These are phyloP conservation scores for Komagataea norvegica DNA, from an alignment of 1,139 yeast species.

Conservation along the genomic window DNA sequence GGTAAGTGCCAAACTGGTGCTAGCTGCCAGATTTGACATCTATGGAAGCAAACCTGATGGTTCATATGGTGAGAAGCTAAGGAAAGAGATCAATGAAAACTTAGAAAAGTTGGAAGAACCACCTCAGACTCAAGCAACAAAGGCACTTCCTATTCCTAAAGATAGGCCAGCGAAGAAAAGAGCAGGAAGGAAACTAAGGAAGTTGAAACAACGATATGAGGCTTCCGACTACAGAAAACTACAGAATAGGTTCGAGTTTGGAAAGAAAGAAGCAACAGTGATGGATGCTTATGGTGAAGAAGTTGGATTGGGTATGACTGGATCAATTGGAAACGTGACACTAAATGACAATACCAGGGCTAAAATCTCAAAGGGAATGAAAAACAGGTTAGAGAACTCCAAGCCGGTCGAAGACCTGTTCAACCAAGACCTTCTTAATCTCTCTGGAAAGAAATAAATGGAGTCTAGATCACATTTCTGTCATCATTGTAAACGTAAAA, in stretches of 20 bases:
- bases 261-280: slow-evolving; percentile 60
- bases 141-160: slow-evolving; percentile 80
- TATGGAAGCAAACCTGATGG: slow-evolving; percentile 44
- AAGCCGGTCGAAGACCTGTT: slow-evolving; percentile 14
- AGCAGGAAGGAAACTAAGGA: slow-evolving; percentile 79
- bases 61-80: slow-evolving; percentile 52
- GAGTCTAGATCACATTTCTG: background rate
- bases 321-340: slow-evolving; percentile 23
- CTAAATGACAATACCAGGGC: slow-evolving; percentile 43
- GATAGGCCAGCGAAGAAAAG: slow-evolving; percentile 77
- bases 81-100: slow-evolving; percentile 53
- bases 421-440: slow-evolving; percentile 20
- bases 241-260: slow-evolving; percentile 82
- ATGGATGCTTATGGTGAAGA: slow-evolving; percentile 73
- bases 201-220: slow-evolving; percentile 74
- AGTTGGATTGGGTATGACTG: slow-evolving; percentile 75
- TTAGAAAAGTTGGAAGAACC: slow-evolving; percentile 74
- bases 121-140: slow-evolving; percentile 62
- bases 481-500: background rate
- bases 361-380: slow-evolving; percentile 51
- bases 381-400: slow-evolving; percentile 35
- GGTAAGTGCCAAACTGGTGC: slow-evolving; percentile 69
- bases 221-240: slow-evolving; percentile 79
- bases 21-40: slow-evolving; percentile 82
- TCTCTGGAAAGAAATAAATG: slow-evolving; percentile 8